Conservation (phyloP, 768 basidiomycete genomes). For the Kwoniella dendrophila region DNA sequence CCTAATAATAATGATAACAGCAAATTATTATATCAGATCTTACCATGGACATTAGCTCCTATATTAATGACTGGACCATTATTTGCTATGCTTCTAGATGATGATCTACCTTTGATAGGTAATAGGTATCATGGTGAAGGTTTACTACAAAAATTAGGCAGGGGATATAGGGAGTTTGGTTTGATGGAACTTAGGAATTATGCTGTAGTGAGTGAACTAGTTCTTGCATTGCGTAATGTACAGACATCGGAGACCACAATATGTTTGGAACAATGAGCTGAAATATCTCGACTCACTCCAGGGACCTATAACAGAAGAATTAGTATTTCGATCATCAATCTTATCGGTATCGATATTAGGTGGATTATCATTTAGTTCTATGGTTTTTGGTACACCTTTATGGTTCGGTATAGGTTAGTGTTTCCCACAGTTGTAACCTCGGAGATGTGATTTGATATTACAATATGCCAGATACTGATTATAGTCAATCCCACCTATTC, state of each 20-base stretch:
- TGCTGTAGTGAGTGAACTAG: slow-evolving; percentile 57
- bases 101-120: slow-evolving; percentile 39
- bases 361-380: slow-evolving; percentile 61
- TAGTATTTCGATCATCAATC: slow-evolving; percentile 85
- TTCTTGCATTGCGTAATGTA: neutral
- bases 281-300: slow-evolving; percentile 47
- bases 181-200: slow-evolving; percentile 74
- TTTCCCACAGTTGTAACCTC: neutral
- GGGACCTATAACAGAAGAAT: slow-evolving; percentile 90
- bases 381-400: slow-evolving; percentile 80
- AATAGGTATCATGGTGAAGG: slow-evolving; percentile 2
- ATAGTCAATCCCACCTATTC: slow-evolving; percentile 1
- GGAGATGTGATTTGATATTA: slow-evolving; percentile 13
- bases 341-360: slow-evolving; percentile 72
- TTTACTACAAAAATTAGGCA: slow-evolving; percentile 7
- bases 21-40: neutral
- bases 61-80: slow-evolving; percentile 77
- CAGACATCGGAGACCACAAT: neutral
- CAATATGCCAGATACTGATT: neutral
- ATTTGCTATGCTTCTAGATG: slow-evolving; percentile 59
- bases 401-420: slow-evolving; percentile 82
- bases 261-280: neutral
- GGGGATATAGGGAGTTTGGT: slow-evolving; percentile 20
- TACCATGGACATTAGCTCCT: slow-evolving; percentile 69
- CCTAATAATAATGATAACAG: neutral